These are phyloP conservation scores for Eucalyptus globulus DNA, from an alignment of 345 rosid species.

Conservation along the genomic window DNA sequence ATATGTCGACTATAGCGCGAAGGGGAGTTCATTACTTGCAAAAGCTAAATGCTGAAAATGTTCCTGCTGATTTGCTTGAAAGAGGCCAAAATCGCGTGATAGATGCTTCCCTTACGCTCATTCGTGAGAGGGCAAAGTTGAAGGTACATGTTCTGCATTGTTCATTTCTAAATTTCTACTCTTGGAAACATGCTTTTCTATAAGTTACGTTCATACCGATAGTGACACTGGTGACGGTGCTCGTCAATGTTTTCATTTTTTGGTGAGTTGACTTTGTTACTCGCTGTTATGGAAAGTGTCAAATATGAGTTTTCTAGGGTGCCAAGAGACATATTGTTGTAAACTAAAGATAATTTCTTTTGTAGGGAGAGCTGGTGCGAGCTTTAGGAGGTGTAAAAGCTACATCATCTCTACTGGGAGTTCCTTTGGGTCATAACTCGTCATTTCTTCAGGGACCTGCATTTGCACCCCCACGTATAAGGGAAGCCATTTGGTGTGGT, in stretches of 20 bases:
- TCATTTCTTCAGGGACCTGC: slow-evolving; percentile 99
- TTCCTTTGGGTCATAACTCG: slow-evolving; percentile 93
- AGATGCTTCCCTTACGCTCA: slow-evolving; percentile 94
- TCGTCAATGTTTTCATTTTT: neutral
- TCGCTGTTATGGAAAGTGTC: neutral
- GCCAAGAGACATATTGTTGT: neutral
- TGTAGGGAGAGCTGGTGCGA: slow-evolving; percentile 83
- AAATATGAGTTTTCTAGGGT: neutral
- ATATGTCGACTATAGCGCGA: slow-evolving; percentile 33
- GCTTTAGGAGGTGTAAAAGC: slow-evolving; percentile 75
- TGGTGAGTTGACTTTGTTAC: neutral
- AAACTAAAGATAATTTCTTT: neutral
- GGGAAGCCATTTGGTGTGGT: slow-evolving; percentile 99
- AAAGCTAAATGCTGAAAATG: slow-evolving; percentile 41
- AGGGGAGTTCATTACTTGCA: slow-evolving; percentile 57
- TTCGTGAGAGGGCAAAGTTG: slow-evolving; percentile 93
- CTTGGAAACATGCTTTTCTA: neutral
- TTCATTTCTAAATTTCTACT: neutral
- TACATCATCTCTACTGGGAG: slow-evolving; percentile 75
- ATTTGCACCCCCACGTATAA: slow-evolving; percentile 92
- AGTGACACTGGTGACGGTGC: neutral
- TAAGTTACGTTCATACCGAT: neutral
- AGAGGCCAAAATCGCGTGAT: slow-evolving; percentile 86
- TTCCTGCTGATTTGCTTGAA: slow-evolving; percentile 49
- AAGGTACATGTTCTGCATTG: slow-evolving; percentile 30